Conservation (phyloP, 202 grass and related monocot genomes). For the Schoenoplectus triqueter region DNA sequence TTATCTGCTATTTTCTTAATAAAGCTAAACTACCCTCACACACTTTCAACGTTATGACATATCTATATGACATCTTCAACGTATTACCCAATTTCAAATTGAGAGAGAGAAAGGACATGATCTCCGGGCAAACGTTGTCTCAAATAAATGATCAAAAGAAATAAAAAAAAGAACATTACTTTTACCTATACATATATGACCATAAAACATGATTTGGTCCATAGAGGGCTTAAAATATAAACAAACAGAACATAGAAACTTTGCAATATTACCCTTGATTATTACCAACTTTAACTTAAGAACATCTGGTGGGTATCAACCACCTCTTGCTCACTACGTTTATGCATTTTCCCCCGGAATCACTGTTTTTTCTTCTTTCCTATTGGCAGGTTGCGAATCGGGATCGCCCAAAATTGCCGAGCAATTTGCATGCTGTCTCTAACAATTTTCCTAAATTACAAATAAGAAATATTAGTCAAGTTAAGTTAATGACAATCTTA, state of each 20-base stretch:
- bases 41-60: too few relatives aligned
- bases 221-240: slow-evolving; percentile 6
- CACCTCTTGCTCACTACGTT: slow-evolving; percentile 12
- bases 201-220: slow-evolving; percentile 16
- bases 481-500: slow-evolving; percentile 4
- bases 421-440: slow-evolving; percentile 62
- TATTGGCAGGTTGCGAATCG: slow-evolving; percentile 68
- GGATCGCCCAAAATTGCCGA: slow-evolving; percentile 57
- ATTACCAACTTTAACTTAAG: slow-evolving; percentile 33
- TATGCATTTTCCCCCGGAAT: slow-evolving; percentile 5
- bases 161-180: not conserved
- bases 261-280: slow-evolving; percentile 12
- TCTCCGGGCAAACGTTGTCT: not conserved
- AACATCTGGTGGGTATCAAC: slow-evolving; percentile 26
- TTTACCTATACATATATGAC: slow-evolving; percentile 36
- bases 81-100: too few relatives aligned
- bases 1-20: too few relatives aligned
- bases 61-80: too few relatives aligned
- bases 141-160: not conserved
- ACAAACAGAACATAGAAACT: slow-evolving; percentile 24
- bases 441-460: slow-evolving; percentile 67
- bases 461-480: slow-evolving; percentile 29
- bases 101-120: not conserved
- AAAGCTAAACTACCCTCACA: too few relatives aligned
- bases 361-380: slow-evolving; percentile 32